These are phyloP conservation scores for Sorghum bicolor DNA, from an alignment of 176 grass and related monocot species.

Conservation along the genomic window DNA sequence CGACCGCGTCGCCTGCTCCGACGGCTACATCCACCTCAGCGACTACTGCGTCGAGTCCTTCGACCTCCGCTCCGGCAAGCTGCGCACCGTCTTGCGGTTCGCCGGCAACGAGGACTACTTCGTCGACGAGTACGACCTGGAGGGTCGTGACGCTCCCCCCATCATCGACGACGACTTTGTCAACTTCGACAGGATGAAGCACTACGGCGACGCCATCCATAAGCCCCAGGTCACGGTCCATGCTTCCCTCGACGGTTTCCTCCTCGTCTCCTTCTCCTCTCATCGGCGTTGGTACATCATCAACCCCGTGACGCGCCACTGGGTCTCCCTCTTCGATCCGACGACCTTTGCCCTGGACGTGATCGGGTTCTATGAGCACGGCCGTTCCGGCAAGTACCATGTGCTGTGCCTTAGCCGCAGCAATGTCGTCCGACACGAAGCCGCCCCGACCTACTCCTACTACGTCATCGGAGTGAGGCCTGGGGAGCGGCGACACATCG, in stretches of 20 bases:
- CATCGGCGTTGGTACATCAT: background rate
- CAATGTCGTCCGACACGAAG: background rate
- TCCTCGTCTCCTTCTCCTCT: background rate
- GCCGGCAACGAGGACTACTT: background rate
- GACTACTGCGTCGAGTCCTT: constrained; percentile 31
- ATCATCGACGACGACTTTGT: background rate
- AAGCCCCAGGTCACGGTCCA: background rate
- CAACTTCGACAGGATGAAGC: background rate
- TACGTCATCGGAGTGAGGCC: background rate
- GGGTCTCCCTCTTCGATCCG: background rate
- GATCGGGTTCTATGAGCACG: background rate
- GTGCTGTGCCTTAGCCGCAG: background rate
- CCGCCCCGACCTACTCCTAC: background rate
- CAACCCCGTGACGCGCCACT: constrained; percentile 23
- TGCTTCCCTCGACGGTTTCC: constrained; percentile 14
- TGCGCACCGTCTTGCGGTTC: background rate
- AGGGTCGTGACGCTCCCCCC: background rate
- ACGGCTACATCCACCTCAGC: background rate
- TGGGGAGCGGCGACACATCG: background rate
- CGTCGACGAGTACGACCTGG: background rate
- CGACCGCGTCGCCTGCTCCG: background rate
- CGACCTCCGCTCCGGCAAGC: background rate
- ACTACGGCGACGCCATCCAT: background rate
- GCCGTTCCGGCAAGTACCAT: background rate
- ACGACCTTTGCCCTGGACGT: background rate